Evolutionary conservation across 192 early-diverging fungal genomes (phyloP).

Genomic region (Coemansia sp.): DNA sequence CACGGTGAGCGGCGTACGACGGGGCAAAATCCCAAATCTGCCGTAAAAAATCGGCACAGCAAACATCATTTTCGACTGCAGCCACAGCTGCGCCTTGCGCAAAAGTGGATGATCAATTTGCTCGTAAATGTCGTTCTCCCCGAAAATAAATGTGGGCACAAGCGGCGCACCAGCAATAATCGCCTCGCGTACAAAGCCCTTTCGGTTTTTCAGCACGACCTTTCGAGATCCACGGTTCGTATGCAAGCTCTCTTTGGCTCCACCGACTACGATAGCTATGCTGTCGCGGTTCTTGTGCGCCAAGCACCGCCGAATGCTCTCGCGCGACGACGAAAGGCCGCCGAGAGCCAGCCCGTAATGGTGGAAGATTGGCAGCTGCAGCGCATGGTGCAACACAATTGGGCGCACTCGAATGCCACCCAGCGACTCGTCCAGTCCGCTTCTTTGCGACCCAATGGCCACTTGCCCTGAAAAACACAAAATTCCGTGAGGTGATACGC

Average conservation of each 20-base stretch:
- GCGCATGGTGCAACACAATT: constrained; percentile 73
- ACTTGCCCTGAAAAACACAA: constrained; percentile 80
- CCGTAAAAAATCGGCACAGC: constrained; percentile 82
- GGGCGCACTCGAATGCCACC: constrained; percentile 66
- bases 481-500: constrained; percentile 87
- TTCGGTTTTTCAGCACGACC: constrained; percentile 71
- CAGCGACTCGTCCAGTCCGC: constrained; percentile 68
- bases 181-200: constrained; percentile 93
- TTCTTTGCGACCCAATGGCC: constrained; percentile 81
- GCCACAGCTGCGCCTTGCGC: constrained; percentile 63
- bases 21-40: constrained; percentile 58
- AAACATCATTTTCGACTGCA: constrained; percentile 72
- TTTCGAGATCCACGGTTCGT: constrained; percentile 67
- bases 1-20: constrained; percentile 33
- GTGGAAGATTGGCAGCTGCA: constrained; percentile 81
- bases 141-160: constrained; percentile 89
- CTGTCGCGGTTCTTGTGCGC: constrained; percentile 70
- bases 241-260: constrained; percentile 79
- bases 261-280: constrained; percentile 90
- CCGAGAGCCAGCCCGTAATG: constrained; percentile 80
- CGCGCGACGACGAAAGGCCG: constrained; percentile 70
- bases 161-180: constrained; percentile 77
- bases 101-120: constrained; percentile 70
- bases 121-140: constrained; percentile 89
- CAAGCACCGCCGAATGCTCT: constrained; percentile 77